Base-by-base conservation (phyloP, 139 green algal genomes). In the Penium margaritaceum region DNA sequence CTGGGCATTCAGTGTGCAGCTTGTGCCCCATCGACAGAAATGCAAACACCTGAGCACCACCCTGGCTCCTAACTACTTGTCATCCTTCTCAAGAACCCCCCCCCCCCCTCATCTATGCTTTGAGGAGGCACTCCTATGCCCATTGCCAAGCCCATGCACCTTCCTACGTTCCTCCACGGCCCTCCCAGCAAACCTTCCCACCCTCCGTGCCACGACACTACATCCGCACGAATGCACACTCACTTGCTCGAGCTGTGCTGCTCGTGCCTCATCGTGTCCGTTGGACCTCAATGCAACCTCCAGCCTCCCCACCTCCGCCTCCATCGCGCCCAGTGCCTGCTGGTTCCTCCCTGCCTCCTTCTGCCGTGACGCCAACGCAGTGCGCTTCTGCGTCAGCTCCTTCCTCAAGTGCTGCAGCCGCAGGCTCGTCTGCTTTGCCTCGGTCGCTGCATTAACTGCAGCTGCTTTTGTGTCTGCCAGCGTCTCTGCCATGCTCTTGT, bases 371-470 rank as follows among this genome's bases (percentile, higher is more conserved):
- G 78, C 81, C 33, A 92, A 72, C 29, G 68, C 70, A 82, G 91
- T 93, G 29, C 76, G 67, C 75, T 89, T 79, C 61, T 86, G 84
- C 29, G 58, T 77, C 54, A 96, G 78, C 77, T 96, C 87, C 84
- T 95, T 95, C 46, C 79, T 62, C 3, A 91, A 62, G 70, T 95
- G 90, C 83, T 92, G 91, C 5, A 76, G 78, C 27, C 80, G 79
- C 24, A 92, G 74, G 0, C 87, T 84, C 0, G 85, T 85, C 53
- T 86, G 75, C 76, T 93, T 89, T 2, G 67, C 75, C 27, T 90
- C 85, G 0, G 86, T 83, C 47, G 88, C 84, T 9, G 84, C 51
- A 17, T 37, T 32, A 36, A 46, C 21, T 3, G 39, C 62, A 12
- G 63, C 64, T 7, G 66, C 76, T 9, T 75, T 77, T 12, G 61